Conservation (phyloP, 495 filamentous ascomycete genomes). For the Lophiostoma macrostomum region DNA sequence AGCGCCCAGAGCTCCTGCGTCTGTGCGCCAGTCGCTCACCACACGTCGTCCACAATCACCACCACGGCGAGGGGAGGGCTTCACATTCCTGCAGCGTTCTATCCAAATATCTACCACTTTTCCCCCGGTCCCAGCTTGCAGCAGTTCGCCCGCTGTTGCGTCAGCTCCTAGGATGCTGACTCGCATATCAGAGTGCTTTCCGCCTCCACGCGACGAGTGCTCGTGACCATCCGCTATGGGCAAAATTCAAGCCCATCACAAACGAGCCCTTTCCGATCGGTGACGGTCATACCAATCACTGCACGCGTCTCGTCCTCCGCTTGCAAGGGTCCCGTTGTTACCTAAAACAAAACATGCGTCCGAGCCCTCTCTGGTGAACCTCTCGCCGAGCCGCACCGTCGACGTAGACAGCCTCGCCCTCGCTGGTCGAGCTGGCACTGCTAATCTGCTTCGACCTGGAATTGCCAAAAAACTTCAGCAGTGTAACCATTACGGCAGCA, state of each 20-base stretch:
- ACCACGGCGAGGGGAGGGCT: too few relatives aligned
- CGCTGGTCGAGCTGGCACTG: slow-evolving; percentile 43
- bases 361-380: slow-evolving; percentile 63
- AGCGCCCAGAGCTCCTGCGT: not conserved
- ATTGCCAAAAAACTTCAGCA: slow-evolving; percentile 62
- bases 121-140: not conserved
- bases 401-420: slow-evolving; percentile 49
- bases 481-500: slow-evolving; percentile 62
- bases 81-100: not conserved
- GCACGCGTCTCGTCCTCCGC: not conserved
- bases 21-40: too few relatives aligned
- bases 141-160: slow-evolving; percentile 4
- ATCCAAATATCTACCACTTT: not conserved
- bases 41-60: too few relatives aligned
- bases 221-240: slow-evolving; percentile 25
- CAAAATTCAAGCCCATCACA: slow-evolving; percentile 10
- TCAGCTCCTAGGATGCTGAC: slow-evolving; percentile 33
- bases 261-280: slow-evolving; percentile 14
- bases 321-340: slow-evolving; percentile 11
- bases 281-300: not conserved
- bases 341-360: slow-evolving; percentile 51
- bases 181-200: slow-evolving; percentile 16
- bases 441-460: slow-evolving; percentile 49
- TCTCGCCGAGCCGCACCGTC: slow-evolving; percentile 73
- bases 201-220: slow-evolving; percentile 16